Evolutionary conservation across 768 basidiomycete genomes (phyloP), one percentile per base, ranked within the genome.

Genomic region (Russula ochroleuca): DNA sequence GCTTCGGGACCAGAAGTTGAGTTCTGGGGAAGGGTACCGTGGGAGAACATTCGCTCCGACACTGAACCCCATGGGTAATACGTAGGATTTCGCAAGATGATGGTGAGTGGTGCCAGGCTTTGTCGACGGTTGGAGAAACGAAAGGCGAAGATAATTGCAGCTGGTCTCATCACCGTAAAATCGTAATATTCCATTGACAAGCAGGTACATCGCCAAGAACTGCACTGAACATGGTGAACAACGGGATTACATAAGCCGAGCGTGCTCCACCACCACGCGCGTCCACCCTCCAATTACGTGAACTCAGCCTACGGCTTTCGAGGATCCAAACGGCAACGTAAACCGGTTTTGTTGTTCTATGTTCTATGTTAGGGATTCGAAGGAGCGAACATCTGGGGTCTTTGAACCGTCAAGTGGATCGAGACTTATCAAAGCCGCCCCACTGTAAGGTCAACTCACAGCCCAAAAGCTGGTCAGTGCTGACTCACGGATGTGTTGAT

Each of bases 101-200:
- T 45, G 23, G n/a, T 19, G 15, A 54, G 17, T n/a, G 38, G 45
- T 33, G n/a, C 14, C 5, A 52, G 45, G 21, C 50, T 25, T 45
- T n/a, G 51, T 45, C 33, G 43, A 59, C 43, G 52, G 21, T 17
- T 33, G 31, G 47, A 53, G 15, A 63, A 54, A 63, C 62, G 62
- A 48, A 45, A 28, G 11, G 28, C 8, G 14, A 35, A 31, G 35
- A 3, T 14, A 25, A 33, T 28, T 10, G 49, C 19, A 17, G 14
- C 19, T 19, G n/a, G 19, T 17, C 33, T 25, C 23, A 19, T 59
- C 48, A 33, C 50, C 43, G 14, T 21, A 51, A 15, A n/a, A 51
- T n/a, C 5, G 23, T 31, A 9, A n/a, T 7, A 8, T 40, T n/a
- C 3, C 11, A 35, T 35, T 35, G 35, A 35, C 21, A 19, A 19